Conservation (phyloP, 768 basidiomycete genomes). For the Mycena metata region DNA sequence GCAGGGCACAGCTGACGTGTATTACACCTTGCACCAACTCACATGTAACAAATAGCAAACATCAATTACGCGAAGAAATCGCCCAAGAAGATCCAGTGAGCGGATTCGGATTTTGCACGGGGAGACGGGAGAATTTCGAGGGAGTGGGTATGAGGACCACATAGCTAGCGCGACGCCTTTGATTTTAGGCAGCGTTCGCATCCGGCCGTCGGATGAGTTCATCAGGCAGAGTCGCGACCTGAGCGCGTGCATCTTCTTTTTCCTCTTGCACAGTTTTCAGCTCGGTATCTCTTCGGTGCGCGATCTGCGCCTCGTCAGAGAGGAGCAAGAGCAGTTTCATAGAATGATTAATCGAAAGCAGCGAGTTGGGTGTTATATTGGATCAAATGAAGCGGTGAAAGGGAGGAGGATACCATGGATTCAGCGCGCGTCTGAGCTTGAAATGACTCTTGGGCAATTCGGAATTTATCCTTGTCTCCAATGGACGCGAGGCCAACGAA, state of each 20-base stretch:
- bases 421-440: conserved; percentile 88
- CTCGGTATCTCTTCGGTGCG: conserved; percentile 84
- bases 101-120: too few species aligned
- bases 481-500: conserved; percentile 91
- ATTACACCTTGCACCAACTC: not conserved
- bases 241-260: conserved; percentile 68
- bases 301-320: conserved; percentile 90
- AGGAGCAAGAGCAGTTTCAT: conserved; percentile 91
- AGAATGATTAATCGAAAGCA: conserved; percentile 93
- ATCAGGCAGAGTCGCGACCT: conserved; percentile 75
- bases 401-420: conserved; percentile 78
- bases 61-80: too few species aligned
- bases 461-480: conserved; percentile 89
- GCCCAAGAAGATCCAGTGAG: too few species aligned
- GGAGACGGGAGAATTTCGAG: not conserved
- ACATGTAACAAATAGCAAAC: conserved; percentile 2
- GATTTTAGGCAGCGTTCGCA: not conserved
- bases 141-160: not conserved
- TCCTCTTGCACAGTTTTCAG: conserved; percentile 75
- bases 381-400: not conserved
- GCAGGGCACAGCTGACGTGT: conserved; percentile 6
- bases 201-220: conserved; percentile 64
- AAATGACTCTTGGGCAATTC: conserved; percentile 87
- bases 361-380: conserved; percentile 66
- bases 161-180: too few species aligned